Percentiles rank a stretch among this genome's conserved stretches.
Evolutionary conservation across 2,329 filamentous ascomycete genomes (phyloP).

Genomic region (Aspergillus pseudonomiae): DNA sequence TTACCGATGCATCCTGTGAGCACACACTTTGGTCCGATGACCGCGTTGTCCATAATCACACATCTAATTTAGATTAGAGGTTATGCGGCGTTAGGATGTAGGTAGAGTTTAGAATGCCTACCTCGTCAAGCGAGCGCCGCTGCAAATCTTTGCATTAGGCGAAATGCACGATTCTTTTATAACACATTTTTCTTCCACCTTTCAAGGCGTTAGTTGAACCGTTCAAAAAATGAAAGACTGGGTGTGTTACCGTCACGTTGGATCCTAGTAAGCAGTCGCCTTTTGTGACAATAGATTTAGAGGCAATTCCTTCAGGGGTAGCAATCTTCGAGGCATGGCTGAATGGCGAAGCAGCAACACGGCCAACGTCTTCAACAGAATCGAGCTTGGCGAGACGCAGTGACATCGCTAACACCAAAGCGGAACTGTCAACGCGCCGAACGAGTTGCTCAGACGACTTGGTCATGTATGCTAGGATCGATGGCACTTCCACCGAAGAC

Average conservation of each 20-base stretch:
- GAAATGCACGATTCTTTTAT: constrained; percentile 92
- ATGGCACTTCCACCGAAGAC: constrained; percentile 50
- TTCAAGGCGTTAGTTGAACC: not conserved
- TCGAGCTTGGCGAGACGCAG: constrained; percentile 83
- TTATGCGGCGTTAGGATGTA: not conserved
- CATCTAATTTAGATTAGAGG: constrained; percentile 58
- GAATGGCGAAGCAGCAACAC: constrained; percentile 67
- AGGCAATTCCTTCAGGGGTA: constrained; percentile 78
- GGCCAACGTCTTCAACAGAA: constrained; percentile 64
- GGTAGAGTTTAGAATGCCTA: not conserved
- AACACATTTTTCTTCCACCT: constrained; percentile 79
- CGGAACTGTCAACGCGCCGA: constrained; percentile 83
- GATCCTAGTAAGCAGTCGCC: constrained; percentile 82
- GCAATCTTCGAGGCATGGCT: constrained; percentile 79
- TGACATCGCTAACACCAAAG: constrained; percentile 78
- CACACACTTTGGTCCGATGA: constrained; percentile 81
- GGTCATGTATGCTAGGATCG: constrained; percentile 80
- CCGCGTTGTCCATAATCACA: constrained; percentile 88
- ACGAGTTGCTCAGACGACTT: constrained; percentile 65
- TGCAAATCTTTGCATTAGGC: constrained; percentile 80
- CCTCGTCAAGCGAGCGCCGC: constrained; percentile 74
- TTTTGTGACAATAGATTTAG: constrained; percentile 78
- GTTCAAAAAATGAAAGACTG: not conserved
- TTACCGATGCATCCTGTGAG: constrained; percentile 75
- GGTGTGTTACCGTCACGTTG: constrained; percentile 66